Base-by-base conservation (phyloP, 164 flowering plant genomes). In the Magnolia officinalis region DNA sequence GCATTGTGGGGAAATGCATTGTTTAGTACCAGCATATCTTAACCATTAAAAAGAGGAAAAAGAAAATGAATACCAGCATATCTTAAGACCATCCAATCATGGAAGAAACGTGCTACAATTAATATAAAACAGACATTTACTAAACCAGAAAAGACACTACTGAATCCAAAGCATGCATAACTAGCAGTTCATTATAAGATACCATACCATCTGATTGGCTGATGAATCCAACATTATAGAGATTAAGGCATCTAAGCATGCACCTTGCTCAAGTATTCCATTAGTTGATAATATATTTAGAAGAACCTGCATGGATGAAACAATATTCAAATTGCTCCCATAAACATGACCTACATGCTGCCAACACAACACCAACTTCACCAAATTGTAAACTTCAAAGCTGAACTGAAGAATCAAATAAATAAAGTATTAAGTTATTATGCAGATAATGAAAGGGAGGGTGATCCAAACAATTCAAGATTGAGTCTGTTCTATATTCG, bases 231-330 rank as follows among this genome's bases (percentile, higher is more conserved):
- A 78, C 96, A 96, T 87, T 69, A 96, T 75, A 58, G 99, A 82
- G 71, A 94, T 86, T 18, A 96, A 80, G 77, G 98, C 99, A 86
- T 96, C 99, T 74, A 96, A 85, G 83, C 98, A 91, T 52, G 96
- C 92, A 50, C 92, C 93, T 85, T 86, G 93, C 83, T 87, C 97
- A 64, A 88, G 86, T 4, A 80, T 87, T 71, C 97, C 98, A 76
- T 91, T 86, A 74, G 85, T 90, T 52, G 93, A 84, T 79, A 96
- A 74, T 71, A 94, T 86, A 55, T 88, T 88, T 90, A 94, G 86
- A 84, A 96, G 77, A 10, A 92, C 91, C 99, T 96, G 73, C 65
- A 69, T 20, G 21, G 49, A 59, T 29, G 31, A 26, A 76, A 52
- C 74, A 24, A 58, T 19, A 21, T 74, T 74, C 59, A 77, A 14